These are phyloP conservation scores for Trichoderma gamsii DNA, from an alignment of 495 filamentous ascomycete genomes.

Conservation along the genomic window DNA sequence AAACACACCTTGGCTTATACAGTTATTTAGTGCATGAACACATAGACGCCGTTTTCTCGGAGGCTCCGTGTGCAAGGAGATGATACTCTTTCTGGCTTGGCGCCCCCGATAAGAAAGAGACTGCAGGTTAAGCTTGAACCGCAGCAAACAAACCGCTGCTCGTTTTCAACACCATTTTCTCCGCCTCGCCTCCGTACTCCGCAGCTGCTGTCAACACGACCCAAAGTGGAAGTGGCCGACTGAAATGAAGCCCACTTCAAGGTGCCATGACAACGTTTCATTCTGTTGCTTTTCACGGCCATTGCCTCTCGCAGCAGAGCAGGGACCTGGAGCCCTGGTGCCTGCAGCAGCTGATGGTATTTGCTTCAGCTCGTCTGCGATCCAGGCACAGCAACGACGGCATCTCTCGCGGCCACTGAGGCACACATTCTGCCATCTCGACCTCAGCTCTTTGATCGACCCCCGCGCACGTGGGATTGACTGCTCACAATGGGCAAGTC, in stretches of 20 bases:
- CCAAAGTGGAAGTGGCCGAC: constrained; percentile 10
- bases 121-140: not conserved
- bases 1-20: no score
- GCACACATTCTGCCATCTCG: no score
- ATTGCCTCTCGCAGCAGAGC: not conserved
- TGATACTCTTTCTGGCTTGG: not conserved
- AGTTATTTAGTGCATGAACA: no score
- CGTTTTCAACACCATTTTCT: not conserved
- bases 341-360: not conserved
- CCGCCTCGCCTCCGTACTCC: not conserved
- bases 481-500: not conserved
- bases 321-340: no score
- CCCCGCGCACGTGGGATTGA: not conserved
- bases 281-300: not conserved
- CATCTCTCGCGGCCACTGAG: no score
- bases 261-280: not conserved
- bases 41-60: no score
- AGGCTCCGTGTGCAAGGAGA: not conserved
- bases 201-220: not conserved
- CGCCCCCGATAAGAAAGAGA: not conserved
- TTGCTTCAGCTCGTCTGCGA: no score
- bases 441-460: not conserved
- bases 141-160: not conserved
- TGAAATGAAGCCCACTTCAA: constrained; percentile 1
- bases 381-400: no score